phyloP scores from a whole-genome alignment of 2,329 filamentous ascomycete species.

The Pseudonectria foliicola region DNA sequence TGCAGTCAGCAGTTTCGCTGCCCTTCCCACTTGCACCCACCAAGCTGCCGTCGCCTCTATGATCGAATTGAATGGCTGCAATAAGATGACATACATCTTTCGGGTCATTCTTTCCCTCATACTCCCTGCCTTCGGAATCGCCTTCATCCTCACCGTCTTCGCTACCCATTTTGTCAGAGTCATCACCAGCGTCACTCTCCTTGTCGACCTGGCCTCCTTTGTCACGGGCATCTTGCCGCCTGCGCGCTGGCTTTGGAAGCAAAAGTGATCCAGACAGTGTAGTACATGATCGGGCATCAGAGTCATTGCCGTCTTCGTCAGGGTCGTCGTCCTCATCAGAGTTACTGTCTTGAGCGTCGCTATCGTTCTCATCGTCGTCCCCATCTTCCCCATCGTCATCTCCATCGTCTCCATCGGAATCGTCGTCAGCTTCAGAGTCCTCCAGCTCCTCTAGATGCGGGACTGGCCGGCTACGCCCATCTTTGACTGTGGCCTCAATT shows the following conservation, averaged over 20 bases:
- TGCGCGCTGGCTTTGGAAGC: neutral
- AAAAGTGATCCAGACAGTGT: neutral
- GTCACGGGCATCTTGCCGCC: neutral
- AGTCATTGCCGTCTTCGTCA: constrained; percentile 1
- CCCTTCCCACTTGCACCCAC: too few relatives aligned
- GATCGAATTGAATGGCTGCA: neutral
- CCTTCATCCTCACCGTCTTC: neutral
- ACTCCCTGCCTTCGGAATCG: neutral
- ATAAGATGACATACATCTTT: neutral
- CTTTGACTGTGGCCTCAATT: neutral
- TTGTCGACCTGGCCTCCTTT: neutral
- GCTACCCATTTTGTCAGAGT: neutral
- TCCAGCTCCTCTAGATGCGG: neutral
- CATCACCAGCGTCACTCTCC: neutral
- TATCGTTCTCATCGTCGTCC: neutral
- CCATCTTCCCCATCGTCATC: neutral
- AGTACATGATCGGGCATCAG: neutral
- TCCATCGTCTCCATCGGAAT: neutral
- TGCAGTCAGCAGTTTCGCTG: too few relatives aligned
- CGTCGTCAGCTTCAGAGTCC: neutral
- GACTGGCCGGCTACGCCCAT: constrained; percentile 1
- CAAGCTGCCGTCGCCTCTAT: neutral
- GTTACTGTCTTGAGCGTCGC: neutral
- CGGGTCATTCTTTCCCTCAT: neutral
- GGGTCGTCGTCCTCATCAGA: neutral